These are phyloP conservation scores for Cenchrus fungigraminus DNA, from an alignment of 176 grass and related monocot species.

Conservation along the genomic window DNA sequence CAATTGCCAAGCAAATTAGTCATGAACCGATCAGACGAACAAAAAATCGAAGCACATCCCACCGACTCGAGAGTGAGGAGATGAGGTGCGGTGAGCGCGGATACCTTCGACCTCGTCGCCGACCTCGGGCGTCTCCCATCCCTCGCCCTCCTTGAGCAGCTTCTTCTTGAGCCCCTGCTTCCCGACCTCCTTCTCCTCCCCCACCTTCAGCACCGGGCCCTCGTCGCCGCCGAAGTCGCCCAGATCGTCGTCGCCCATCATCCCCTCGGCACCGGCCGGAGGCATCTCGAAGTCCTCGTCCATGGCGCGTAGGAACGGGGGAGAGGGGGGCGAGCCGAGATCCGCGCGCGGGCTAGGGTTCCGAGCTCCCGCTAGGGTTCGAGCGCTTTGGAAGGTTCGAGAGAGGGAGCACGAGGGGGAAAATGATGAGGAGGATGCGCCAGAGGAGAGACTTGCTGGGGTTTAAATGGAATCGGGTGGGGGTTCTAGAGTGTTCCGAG, in stretches of 20 bases:
- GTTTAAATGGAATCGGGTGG: constrained; percentile 48
- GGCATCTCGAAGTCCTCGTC: constrained; percentile 92
- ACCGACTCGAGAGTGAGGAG: not conserved
- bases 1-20: not conserved
- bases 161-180: constrained; percentile 96
- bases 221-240: constrained; percentile 64
- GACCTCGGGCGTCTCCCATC: constrained; percentile 82
- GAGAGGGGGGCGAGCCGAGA: not conserved
- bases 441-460: constrained; percentile 17
- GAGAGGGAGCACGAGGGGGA: constrained; percentile 34
- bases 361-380: constrained; percentile 48
- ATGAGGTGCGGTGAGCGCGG: not conserved
- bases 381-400: constrained; percentile 43
- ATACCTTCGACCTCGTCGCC: constrained; percentile 99
- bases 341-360: constrained; percentile 33
- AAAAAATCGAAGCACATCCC: not conserved
- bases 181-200: constrained; percentile 97
- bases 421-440: not conserved
- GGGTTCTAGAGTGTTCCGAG: constrained; percentile 63
- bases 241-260: constrained; percentile 59
- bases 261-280: constrained; percentile 53
- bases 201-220: constrained; percentile 61
- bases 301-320: constrained; percentile 38
- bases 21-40: not conserved
- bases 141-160: constrained; percentile 84